Evolutionary conservation across 331 rosid genomes (phyloP), one percentile per base, ranked within the genome.

Genomic region (Phaseolus coccineus): DNA sequence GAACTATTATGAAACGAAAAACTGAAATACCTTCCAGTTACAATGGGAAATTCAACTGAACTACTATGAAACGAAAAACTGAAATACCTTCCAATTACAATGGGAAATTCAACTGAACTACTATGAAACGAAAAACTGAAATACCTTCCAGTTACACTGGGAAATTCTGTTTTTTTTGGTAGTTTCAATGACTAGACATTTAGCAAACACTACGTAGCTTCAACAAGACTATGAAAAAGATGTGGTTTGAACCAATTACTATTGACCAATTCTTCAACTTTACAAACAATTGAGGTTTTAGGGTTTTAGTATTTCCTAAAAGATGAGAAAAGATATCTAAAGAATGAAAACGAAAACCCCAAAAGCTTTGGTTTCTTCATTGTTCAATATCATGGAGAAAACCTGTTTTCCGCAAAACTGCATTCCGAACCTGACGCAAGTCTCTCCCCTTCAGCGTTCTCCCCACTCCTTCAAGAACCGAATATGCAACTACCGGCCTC

Each of bases 391-490:
- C 91, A 84, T 87, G 94, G 61, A 90, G 84, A 76, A 94, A 94
- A 88, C 98, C 97, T 82, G 96, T 92, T 84, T 81, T 94, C 62
- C 94, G 87, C 90, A 87, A 92, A 78, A 94, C 86, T 0, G 97
- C 97, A 59, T 90, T 90, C 76, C 98, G 88, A 70, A 94, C 96
- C 80, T 78, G 91, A 24, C 97, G 90, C 82, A 92, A 85, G 80
- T 94, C 98, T 61, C 96, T 89, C 1, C 98, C 97, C 68, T 94
- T 92, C 76, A 92, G 84, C 13, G 97, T 92, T 77, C 98, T 85
- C 27, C 98, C 96, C 0, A 77, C 92, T 3, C 98, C 98, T 84
- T 92, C 98, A 0, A 94, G 94, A 64, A 92, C 91, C 13, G 97
- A 94, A 71, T 44, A 87, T 22, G 98, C 85, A 16, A 89, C 80